phyloP scores from a whole-genome alignment of 371 early-diverging fungal species.

The Capillidium heterosporum region DNA sequence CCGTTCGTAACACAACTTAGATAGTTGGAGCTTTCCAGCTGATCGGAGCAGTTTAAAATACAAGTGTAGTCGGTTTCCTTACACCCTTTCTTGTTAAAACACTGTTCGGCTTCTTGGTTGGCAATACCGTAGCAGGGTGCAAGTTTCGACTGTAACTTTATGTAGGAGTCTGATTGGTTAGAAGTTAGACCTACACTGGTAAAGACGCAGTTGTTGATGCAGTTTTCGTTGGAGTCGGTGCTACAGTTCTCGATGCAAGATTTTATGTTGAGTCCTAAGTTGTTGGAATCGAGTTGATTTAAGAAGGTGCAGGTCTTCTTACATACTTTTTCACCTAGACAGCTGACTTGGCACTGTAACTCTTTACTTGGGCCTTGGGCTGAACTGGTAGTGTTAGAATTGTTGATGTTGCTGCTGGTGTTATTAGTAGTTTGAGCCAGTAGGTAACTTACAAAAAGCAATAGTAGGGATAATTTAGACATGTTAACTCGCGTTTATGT shows the following conservation, averaged over 20 bases:
- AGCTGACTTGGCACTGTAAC: not conserved
- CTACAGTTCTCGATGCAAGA: not conserved
- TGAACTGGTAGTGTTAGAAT: not conserved
- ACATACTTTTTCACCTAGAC: not conserved
- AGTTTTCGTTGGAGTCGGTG: not conserved
- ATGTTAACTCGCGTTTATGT: not conserved
- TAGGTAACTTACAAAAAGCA: not conserved
- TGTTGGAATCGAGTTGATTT: not conserved
- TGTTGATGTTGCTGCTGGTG: no score
- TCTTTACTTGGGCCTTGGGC: not conserved
- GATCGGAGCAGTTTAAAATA: not conserved
- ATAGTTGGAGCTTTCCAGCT: not conserved
- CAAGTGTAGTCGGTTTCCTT: not conserved
- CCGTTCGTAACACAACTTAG: not conserved
- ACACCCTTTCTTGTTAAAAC: not conserved
- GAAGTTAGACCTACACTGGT: not conserved
- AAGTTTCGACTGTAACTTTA: not conserved
- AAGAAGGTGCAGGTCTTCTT: not conserved
- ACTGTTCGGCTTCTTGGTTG: not conserved
- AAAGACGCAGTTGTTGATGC: not conserved
- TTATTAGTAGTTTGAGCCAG: not conserved
- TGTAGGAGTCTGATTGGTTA: not conserved
- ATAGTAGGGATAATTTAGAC: not conserved
- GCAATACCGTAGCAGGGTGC: not conserved
- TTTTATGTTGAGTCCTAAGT: not conserved